Base-by-base conservation (phyloP, 768 basidiomycete genomes). In the Dentipellis fragilis region DNA sequence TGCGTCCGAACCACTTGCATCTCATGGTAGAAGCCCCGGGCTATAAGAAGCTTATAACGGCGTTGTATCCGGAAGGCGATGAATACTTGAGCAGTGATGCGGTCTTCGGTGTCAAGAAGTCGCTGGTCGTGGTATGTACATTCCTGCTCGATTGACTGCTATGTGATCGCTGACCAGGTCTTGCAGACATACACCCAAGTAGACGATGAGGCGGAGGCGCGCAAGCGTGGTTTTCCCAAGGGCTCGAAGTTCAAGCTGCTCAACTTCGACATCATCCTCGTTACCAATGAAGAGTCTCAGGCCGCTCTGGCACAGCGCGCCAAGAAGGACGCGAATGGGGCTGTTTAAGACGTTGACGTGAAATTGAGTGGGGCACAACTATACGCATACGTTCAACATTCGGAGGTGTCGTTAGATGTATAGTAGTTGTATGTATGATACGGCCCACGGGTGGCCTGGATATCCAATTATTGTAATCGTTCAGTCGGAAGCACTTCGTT, bases 71-170 rank as follows among this genome's bases (percentile, higher is more conserved):
- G 12, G 79, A 85, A 54, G 83, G 80, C 4, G 86, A 89, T 60
- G 66, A 72, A 2, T 91, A 79, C 63, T 57, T 92, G 21, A 68
- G 68, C 6, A 88, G 81, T 57, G 90, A 93, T 64, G 75, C 80
- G 10, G 88, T 92, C 2, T 91, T 92, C 67, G 89, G 91, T 10
- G 89, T 88, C 21, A 89, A 89, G 68, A 77, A 78, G 49, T 88
- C 85, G 6, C 73, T 93, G 23, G 76, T 91, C 17, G 80, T 89
- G 60, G 89, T 90, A 68, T 51, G 81, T 74, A 39, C 51, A 10
- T 35, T 36, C 39, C 29, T n/a, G n/a, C n/a, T 29, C 29, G 29
- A 29, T 29, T 29, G 29, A 3, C 6, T 29, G 6, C 29, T 29
- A 6, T 29, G 29, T 29, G 29, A 29, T 29, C 29, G 21, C 50